Conservation (phyloP, 495 filamentous ascomycete genomes). For the Neurospora tetraspora region DNA sequence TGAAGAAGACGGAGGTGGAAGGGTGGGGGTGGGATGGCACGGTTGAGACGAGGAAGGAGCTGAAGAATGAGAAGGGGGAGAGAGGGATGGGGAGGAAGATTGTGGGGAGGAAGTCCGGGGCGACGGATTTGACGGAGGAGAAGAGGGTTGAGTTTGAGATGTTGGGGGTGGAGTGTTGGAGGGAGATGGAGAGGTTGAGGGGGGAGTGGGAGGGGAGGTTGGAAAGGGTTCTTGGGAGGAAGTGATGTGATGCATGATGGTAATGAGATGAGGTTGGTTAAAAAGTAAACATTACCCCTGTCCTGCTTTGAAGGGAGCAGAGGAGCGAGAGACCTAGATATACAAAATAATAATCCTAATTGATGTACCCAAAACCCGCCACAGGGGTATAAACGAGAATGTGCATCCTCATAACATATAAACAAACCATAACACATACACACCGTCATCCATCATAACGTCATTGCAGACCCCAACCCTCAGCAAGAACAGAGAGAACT, state of each 20-base stretch:
- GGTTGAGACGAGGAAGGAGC: slow-evolving; percentile 40
- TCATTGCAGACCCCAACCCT: neutral
- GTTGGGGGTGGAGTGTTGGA: slow-evolving; percentile 65
- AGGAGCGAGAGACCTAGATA: neutral
- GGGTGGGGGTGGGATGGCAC: slow-evolving; percentile 77
- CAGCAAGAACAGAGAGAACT: neutral
- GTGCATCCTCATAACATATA: neutral
- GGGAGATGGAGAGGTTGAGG: slow-evolving; percentile 74
- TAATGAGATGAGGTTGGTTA: neutral
- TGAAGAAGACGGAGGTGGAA: slow-evolving; percentile 65
- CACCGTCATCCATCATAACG: slow-evolving; percentile 2
- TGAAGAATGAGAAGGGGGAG: slow-evolving; percentile 30
- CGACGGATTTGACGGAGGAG: slow-evolving; percentile 51
- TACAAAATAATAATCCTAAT: neutral
- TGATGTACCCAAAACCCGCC: neutral
- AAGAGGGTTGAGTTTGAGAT: slow-evolving; percentile 61
- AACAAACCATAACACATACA: neutral
- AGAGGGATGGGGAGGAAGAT: slow-evolving; percentile 19
- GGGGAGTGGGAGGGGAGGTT: slow-evolving; percentile 59
- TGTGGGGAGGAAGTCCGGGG: slow-evolving; percentile 46
- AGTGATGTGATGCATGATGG: neutral
- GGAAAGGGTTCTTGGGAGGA: slow-evolving; percentile 4
- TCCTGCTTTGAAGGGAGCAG: neutral
- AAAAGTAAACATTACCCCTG: neutral
- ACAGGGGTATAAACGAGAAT: neutral